Conservation (phyloP, 164 flowering plant genomes). For the Litsea cubeba region DNA sequence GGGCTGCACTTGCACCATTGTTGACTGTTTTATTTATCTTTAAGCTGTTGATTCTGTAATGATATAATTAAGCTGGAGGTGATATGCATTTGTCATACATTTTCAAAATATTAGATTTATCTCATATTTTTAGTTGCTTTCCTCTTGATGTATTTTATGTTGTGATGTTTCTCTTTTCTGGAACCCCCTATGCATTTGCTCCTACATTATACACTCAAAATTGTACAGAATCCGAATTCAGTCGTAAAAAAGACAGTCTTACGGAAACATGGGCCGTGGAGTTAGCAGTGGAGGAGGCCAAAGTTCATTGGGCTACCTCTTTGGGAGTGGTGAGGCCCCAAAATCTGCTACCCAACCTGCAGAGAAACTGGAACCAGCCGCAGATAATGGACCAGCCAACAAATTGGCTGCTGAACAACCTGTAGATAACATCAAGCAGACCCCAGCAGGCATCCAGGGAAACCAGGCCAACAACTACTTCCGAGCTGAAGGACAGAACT, state of each 20-base stretch:
- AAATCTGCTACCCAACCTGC: conserved; percentile 30
- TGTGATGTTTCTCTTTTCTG: no score
- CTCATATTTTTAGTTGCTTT: no score
- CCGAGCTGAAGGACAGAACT: conserved; percentile 42
- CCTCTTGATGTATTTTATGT: no score
- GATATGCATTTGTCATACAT: no score
- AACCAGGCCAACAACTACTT: conserved; percentile 28
- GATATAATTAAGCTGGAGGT: no score
- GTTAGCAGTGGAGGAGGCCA: conserved; percentile 74
- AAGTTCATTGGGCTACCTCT: conserved; percentile 20
- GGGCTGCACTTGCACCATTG: no score
- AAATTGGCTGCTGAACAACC: conserved; percentile 23
- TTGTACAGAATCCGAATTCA: background rate
- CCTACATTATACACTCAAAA: no score
- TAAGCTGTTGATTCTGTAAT: no score
- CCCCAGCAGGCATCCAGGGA: conserved; percentile 39
- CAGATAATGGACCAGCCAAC: conserved; percentile 22
- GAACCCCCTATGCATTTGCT: no score
- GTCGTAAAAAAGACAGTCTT: background rate
- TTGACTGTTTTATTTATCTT: no score
- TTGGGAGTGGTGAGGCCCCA: conserved; percentile 70
- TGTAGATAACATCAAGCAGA: conserved; percentile 31
- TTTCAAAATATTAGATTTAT: no score
- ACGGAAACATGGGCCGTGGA: conserved; percentile 63
- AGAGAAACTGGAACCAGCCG: conserved; percentile 16